Base-by-base conservation (phyloP, 371 early-diverging fungal genomes). In the Actinomucor elegans region DNA sequence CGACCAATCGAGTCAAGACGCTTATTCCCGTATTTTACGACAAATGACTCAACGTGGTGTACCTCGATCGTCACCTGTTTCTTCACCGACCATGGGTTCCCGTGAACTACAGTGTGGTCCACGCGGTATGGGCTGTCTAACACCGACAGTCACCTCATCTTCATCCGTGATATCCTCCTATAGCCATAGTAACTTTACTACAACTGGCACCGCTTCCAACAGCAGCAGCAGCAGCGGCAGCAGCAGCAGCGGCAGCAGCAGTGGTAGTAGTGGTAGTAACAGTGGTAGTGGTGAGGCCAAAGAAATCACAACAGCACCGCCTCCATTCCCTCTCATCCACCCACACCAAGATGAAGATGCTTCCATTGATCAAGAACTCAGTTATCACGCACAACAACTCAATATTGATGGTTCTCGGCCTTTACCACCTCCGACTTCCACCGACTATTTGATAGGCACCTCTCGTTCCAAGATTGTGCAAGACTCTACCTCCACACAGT, bases 11-110 rank as follows among this genome's bases (percentile, higher is more conserved):
- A 38, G 53, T 51, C 71, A 48, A 54, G 73, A 79, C 36, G 76
- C 75, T 4, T 77, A 84, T 52, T 63, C 76, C 4, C 65, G 63
- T 3, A 66, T 84, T 29, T 51, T 84, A 17, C 62, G 66, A 44
- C 75, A 65, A 48, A 78, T 84, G 61, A 78, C 80, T 7, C 57
- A 71, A 50, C 65, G 77, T 20, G 84, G 75, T 0, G 63, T 81
- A 27, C 43, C 79, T 52, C 65, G 73, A 11, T 63, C 63, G 4
- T 57, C 64, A 44, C 52, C 64, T 20, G 44, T 24, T 15, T 14
- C 31, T 15, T 48, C 58, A 20, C 44, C 63, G 60, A 43, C 23
- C 17, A 14, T 12, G 4, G 9, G 55, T 56, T 18, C 53, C 4
- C 53, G 17, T 2, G 42, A 41, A n/a, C 64, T 69, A 47, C 56